Conservation (phyloP, 345 rosid genomes). For the Arabidopsis thaliana region TAIR10.1 NC_003076.8:25617501-25618000, state of each 20-base stretch:
- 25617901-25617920: constrained; percentile 5
- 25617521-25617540: constrained; percentile 84
- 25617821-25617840: constrained; percentile 83
- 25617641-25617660: constrained; percentile 79
- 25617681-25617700: constrained; percentile 58
- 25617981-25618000: constrained; percentile 89
- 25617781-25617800: constrained; percentile 68
- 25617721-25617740: constrained; percentile 5
- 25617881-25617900: constrained; percentile 16
- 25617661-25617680: constrained; percentile 62
- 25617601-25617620: constrained; percentile 61
- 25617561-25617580: constrained; percentile 66
- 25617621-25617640: constrained; percentile 77
- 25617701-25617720: constrained; percentile 30
- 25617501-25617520: constrained; percentile 87
- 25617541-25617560: constrained; percentile 95
- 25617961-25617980: constrained; percentile 87
- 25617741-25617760: constrained; percentile 20
- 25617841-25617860: constrained; percentile 72
- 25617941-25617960: constrained; percentile 14
- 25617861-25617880: constrained; percentile 48
- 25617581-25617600: constrained; percentile 42
- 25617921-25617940: constrained; percentile 13
- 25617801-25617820: constrained; percentile 92
- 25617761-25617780: constrained; percentile 67